Base-by-base conservation (phyloP, 2,329 filamentous ascomycete genomes). In the Leptodontidium sp. region DNA sequence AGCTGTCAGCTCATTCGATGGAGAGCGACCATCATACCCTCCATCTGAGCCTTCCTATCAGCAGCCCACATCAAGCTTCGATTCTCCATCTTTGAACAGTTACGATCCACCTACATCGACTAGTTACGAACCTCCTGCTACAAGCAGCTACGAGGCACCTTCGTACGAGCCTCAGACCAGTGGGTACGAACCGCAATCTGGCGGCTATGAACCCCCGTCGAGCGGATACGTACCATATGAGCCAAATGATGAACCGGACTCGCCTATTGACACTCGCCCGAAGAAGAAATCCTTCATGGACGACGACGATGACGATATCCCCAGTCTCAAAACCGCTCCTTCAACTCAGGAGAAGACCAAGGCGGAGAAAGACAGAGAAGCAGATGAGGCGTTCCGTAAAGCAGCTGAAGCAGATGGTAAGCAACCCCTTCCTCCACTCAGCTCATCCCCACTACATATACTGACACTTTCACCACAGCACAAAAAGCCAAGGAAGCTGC, bases 241-340 rank as follows among this genome's bases (percentile, higher is more conserved):
- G 21, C 82, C 83, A 21, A 79, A 82, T 15, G 84, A 85, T 17
- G 84, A 86, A 8, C 73, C 72, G 14, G 76, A 78, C 40, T 78
- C 77, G 4, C 75, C 76, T 14, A 72, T 81, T 38, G 80, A 84
- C 7, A 82, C 84, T 64, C 90, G 87, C 74, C 84, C 86, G 0
- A 92, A 92, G 80, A 93, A 92, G 82, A 94, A 92, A 78, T 89
- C 87, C 26, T 90, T 93, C 75, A 92, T 96, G 86, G 91, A 95
- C 76, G 91, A 95, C 72, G 92, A 95, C 35, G 91, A 94, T 14
- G 89, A 91, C 71, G 88, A 92, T 68, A 85, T 92, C 53, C 83
- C 88, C 40, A 82, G 82, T 7, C 71, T 82, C 53, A 83, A 79
- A 52, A 69, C 72, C 11, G 63, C 73, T 15, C 78, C 81, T 49